Base-by-base conservation (phyloP, 192 early-diverging fungal genomes). In the Podila epicladia region DNA sequence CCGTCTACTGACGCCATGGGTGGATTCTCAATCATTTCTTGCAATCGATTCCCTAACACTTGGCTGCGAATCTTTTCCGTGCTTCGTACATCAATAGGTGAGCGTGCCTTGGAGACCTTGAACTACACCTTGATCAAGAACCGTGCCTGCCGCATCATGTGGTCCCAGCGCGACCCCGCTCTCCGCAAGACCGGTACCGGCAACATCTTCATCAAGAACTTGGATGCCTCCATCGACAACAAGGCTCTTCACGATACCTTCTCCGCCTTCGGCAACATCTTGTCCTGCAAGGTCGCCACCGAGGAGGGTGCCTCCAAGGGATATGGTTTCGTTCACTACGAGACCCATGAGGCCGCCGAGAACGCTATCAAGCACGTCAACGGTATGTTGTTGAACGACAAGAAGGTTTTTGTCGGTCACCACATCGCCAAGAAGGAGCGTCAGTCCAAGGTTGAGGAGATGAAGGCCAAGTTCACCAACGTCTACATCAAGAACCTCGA, bases 171-270 rank as follows among this genome's bases (percentile, higher is more conserved):
- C 82, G 97, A 99, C 89, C 98, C 98, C 26, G 90, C 95, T 61
- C 86, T 95, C 75, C 73, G 98, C 86, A 92, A 93, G 75, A 90
- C 90, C 68, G 96, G 97, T 53, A 87, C 89, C 59, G 97, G 97
- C 71, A 99, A 99, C 89, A 96, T 99, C 85, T 99, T 99, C 86
- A 99, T 99, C 90, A 99, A 99, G 91, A 99, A 99, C 92, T 87
- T 99, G 62, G 97, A 98, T 87, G 86, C 91, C 58, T 87, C 95
- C 64, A 99, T 99, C 78, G 98, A 99, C 89, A 96, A 97, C 91
- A 97, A 98, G 92, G 96, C 98, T 59, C 93, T 99, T 51, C 97
- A 98, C 86, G 98, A 99, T 82, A 98, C 97, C 70, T 99, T 99
- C 86, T 90, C 94, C 50, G 95, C 97, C 62, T 99, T 99, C 70